Evolutionary conservation across 352 stramenopile genomes (phyloP).

Genomic region (Phytophthora pistaciae): DNA sequence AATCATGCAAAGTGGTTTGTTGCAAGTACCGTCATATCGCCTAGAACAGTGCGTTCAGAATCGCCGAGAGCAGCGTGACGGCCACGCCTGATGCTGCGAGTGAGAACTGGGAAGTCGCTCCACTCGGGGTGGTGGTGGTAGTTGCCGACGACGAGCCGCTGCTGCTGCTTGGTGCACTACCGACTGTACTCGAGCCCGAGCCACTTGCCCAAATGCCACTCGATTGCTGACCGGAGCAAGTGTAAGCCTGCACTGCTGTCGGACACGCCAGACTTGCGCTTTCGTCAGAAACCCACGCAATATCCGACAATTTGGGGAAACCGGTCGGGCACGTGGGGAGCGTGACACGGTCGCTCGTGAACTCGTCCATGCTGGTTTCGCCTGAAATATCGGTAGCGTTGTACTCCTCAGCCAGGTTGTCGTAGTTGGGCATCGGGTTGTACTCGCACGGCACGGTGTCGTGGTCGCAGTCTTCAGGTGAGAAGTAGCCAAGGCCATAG

Average conservation of each 20-base stretch:
- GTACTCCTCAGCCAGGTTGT: slow-evolving; percentile 68
- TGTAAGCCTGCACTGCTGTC: slow-evolving; percentile 30
- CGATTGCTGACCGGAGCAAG: slow-evolving; percentile 47
- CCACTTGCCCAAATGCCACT: slow-evolving; percentile 53
- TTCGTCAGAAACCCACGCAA: slow-evolving; percentile 43
- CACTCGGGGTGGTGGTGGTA: slow-evolving; percentile 16
- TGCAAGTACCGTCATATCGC: background rate
- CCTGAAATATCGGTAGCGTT: slow-evolving; percentile 45
- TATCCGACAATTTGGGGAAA: slow-evolving; percentile 33
- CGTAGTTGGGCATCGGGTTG: slow-evolving; percentile 83
- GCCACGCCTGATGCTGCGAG: slow-evolving; percentile 11
- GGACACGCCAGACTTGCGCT: slow-evolving; percentile 34
- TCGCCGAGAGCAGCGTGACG: slow-evolving; percentile 11
- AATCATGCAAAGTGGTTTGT: background rate
- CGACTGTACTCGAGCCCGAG: slow-evolving; percentile 17
- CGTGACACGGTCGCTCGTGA: slow-evolving; percentile 39
- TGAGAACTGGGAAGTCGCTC: slow-evolving; percentile 2
- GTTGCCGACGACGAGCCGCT: slow-evolving; percentile 10
- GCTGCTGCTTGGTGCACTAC: slow-evolving; percentile 1
- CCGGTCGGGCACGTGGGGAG: slow-evolving; percentile 36
- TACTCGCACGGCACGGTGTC: slow-evolving; percentile 61
- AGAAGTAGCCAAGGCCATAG: slow-evolving; percentile 90
- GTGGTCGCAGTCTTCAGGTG: slow-evolving; percentile 77
- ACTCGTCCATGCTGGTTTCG: slow-evolving; percentile 39
- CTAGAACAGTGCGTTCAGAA: slow-evolving; percentile 21